These are phyloP conservation scores for Calamus simplicifolius DNA, from an alignment of 176 grass and related monocot genomes.

Conservation along the genomic window DNA sequence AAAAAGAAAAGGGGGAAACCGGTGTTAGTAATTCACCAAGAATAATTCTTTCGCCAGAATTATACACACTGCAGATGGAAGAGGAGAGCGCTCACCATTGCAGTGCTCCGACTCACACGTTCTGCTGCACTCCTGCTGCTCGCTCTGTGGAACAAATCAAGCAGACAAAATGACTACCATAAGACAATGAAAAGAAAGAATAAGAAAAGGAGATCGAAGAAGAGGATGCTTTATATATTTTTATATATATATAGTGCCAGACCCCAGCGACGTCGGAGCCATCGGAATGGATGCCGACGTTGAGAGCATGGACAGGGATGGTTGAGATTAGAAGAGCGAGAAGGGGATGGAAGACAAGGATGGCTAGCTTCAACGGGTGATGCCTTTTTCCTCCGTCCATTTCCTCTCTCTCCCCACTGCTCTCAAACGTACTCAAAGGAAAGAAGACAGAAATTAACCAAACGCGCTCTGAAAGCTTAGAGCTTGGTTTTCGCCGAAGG, in stretches of 20 bases:
- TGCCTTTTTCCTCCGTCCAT: too few relatives aligned
- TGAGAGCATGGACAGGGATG: slow-evolving; percentile 26
- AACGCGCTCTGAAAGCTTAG: too few relatives aligned
- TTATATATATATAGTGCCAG: slow-evolving; percentile 17
- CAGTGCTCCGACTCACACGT: slow-evolving; percentile 70
- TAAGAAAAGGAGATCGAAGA: too few relatives aligned
- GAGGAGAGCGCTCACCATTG: slow-evolving; percentile 15
- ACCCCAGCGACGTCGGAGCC: slow-evolving; percentile 31
- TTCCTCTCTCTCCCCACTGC: too few relatives aligned
- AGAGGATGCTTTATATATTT: too few relatives aligned
- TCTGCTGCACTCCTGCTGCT: slow-evolving; percentile 56
- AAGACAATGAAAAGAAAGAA: background rate
- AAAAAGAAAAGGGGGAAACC: background rate
- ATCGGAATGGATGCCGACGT: slow-evolving; percentile 51
- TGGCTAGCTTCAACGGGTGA: too few relatives aligned
- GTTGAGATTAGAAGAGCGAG: slow-evolving; percentile 19
- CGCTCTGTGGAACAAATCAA: background rate
- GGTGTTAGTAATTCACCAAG: background rate
- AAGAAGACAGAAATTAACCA: too few relatives aligned
- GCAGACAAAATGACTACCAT: background rate
- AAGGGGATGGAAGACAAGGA: slow-evolving; percentile 6
- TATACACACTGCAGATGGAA: background rate
- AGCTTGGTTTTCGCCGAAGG: too few relatives aligned
- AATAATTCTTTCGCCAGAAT: background rate
- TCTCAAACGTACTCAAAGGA: too few relatives aligned